phyloP scores from a whole-genome alignment of 345 rosid species.

The Eucalyptus victrix region DNA sequence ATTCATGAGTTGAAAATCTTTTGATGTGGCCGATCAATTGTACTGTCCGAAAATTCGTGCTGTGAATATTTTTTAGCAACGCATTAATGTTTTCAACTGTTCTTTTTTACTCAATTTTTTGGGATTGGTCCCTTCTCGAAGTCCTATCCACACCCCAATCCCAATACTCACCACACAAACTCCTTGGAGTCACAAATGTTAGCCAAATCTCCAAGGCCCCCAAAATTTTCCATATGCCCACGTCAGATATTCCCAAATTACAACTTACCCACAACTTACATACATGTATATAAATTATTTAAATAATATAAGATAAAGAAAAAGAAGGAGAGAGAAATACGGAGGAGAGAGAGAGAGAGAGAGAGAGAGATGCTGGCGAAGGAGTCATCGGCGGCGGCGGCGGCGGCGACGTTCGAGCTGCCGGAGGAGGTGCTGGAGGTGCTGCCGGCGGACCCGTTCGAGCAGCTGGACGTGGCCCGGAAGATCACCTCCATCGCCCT shows the following conservation, averaged over 20 bases:
- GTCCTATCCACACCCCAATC: not conserved
- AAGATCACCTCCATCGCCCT: conserved; percentile 94
- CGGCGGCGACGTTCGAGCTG: conserved; percentile 46
- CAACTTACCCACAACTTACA: not conserved
- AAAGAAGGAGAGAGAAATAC: not conserved
- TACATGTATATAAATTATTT: not conserved
- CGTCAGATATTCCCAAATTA: not conserved
- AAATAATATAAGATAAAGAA: not conserved
- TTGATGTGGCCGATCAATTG: not conserved
- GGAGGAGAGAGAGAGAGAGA: conserved; percentile 4
- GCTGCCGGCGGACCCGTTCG: conserved; percentile 88
- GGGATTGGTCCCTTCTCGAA: not conserved
- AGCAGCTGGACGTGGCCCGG: conserved; percentile 95
- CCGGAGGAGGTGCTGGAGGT: conserved; percentile 63
- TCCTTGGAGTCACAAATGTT: not conserved
- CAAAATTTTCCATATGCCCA: not conserved
- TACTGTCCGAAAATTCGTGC: not conserved
- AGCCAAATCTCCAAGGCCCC: not conserved
- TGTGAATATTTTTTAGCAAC: not conserved
- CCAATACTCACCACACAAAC: not conserved
- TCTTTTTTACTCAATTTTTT: not conserved
- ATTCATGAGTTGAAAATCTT: not conserved
- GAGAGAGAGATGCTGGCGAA: conserved; percentile 16
- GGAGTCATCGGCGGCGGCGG: conserved; percentile 11
- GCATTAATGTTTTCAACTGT: not conserved